Conservation (phyloP, 179 eudicot species). For the Silene noctiflora region DNA sequence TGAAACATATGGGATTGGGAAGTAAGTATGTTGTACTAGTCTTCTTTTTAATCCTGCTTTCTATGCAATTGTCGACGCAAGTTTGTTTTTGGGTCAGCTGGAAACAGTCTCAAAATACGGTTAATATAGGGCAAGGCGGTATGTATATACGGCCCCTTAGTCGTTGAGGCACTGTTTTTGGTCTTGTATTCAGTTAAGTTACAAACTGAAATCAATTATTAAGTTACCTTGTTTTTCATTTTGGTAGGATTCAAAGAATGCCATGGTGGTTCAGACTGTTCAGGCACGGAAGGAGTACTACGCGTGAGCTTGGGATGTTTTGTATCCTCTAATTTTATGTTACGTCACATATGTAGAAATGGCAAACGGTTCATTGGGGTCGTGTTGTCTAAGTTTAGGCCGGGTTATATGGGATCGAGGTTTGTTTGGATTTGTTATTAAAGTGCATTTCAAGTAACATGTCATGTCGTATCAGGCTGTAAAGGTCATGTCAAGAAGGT, state of each 20-base stretch:
- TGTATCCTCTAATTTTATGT: conserved; percentile 51
- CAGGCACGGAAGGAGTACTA: conserved; percentile 76
- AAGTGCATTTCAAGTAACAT: not conserved
- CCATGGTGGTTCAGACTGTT: conserved; percentile 50
- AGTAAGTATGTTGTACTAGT: conserved; percentile 42
- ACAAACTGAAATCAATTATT: too few relatives aligned
- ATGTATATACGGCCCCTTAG: too few relatives aligned
- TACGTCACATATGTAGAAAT: too few relatives aligned
- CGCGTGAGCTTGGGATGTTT: conserved; percentile 84
- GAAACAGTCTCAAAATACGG: too few relatives aligned
- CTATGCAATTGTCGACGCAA: not conserved
- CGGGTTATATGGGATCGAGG: too few relatives aligned
- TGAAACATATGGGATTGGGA: conserved; percentile 44
- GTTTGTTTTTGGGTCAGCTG: too few relatives aligned
- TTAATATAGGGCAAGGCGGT: too few relatives aligned
- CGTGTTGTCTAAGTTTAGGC: too few relatives aligned
- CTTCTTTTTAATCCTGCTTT: too few relatives aligned
- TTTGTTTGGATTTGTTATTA: not conserved
- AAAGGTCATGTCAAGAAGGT: not conserved
- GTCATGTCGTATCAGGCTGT: not conserved
- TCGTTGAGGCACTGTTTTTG: too few relatives aligned
- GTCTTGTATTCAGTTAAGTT: too few relatives aligned
- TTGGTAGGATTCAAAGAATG: conserved; percentile 54
- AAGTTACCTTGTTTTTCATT: not conserved
- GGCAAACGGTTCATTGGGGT: not conserved